Evolutionary conservation across 257 asterid species (phyloP), one percentile per base, ranked within the genome.

Genomic region (Solanum chiquidenum): DNA sequence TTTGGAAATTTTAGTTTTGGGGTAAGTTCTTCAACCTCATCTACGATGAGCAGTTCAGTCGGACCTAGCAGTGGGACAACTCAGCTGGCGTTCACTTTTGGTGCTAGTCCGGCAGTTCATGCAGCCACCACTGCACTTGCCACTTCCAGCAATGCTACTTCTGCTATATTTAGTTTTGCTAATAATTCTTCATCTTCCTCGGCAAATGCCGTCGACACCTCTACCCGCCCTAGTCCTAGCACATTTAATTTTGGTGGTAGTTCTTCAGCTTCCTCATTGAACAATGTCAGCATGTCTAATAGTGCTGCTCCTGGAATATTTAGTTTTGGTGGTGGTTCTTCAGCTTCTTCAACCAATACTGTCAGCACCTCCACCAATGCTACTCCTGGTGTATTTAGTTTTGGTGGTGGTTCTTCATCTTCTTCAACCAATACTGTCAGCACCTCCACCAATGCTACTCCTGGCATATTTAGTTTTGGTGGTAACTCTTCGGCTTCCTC

Each of bases 81-180:
- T 82, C 71, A 82, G 44, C 44, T 49, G 86, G 29, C 82, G 10
- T 90, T 80, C 35, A 62, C 75, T 83, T 91, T 91, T 44, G 92
- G 92, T 85, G 88, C 85, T 75, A 83, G 90, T 89, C 87, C 93
- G 83, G 79, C 93, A 3, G 90, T 89, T 86, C 86, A 94, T 89
- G 75, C 94, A 35, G 90, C 93, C 18, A 37, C 92, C 89, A 89
- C 37, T 84, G 60, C 92, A 5, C 86, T 66, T 72, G 89, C 79
- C 77, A 84, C 93, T 14, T 85, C 66, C 86, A 86, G 91, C 85
- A 91, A 79, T 60, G 52, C 91, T 9, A 35, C 92, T 85, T 52
- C 92, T 66, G 90, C 91, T 85, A 3, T 86, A 72, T 86, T 90
- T 83, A 90, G 84, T 88, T 93, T 93, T 40, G 92, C 92, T 58